A percentile compares a stretch with the other conserved stretches of the same genome.
These are phyloP conservation scores for Claviceps humidiphila DNA, from an alignment of 2,329 filamentous ascomycete genomes.

Conservation along the genomic window DNA sequence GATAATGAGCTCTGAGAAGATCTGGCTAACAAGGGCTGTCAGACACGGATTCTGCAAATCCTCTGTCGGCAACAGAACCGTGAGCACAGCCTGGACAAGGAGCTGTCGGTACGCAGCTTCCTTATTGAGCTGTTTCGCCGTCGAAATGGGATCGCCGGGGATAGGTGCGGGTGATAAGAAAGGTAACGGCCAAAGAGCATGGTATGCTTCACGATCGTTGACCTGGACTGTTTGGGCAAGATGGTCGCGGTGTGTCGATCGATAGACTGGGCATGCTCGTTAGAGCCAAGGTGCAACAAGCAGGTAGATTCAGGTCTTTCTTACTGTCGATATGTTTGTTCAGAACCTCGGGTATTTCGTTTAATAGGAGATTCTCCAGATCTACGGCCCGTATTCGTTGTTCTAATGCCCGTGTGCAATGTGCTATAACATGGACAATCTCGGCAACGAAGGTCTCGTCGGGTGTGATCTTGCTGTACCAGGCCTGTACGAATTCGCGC, in stretches of 20 bases:
- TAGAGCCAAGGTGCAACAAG: neutral
- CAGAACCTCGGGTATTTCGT: slow-evolving; percentile 75
- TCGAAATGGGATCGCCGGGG: slow-evolving; percentile 33
- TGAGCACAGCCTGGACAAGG: slow-evolving; percentile 69
- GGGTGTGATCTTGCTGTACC: slow-evolving; percentile 86
- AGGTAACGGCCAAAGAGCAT: slow-evolving; percentile 69
- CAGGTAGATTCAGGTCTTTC: slow-evolving; percentile 6
- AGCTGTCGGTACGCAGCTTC: slow-evolving; percentile 79
- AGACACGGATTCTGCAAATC: slow-evolving; percentile 82
- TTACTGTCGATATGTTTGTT: slow-evolving; percentile 69
- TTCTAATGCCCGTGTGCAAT: slow-evolving; percentile 79
- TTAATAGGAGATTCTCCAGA: slow-evolving; percentile 66
- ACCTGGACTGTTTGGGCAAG: slow-evolving; percentile 45
- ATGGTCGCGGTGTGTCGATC: slow-evolving; percentile 47
- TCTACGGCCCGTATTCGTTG: slow-evolving; percentile 74
- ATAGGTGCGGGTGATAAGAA: slow-evolving; percentile 65
- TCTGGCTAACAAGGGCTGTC: slow-evolving; percentile 69
- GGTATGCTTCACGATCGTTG: slow-evolving; percentile 60
- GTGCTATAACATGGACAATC: slow-evolving; percentile 79
- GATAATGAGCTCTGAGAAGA: slow-evolving; percentile 81
- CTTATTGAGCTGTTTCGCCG: slow-evolving; percentile 54
- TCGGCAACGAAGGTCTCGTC: slow-evolving; percentile 82
- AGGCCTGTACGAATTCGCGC: slow-evolving; percentile 79
- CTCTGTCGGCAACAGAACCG: slow-evolving; percentile 78
- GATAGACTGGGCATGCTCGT: slow-evolving; percentile 46